These are phyloP conservation scores for Xylaria telfairii DNA, from an alignment of 495 filamentous ascomycete species.

Conservation along the genomic window DNA sequence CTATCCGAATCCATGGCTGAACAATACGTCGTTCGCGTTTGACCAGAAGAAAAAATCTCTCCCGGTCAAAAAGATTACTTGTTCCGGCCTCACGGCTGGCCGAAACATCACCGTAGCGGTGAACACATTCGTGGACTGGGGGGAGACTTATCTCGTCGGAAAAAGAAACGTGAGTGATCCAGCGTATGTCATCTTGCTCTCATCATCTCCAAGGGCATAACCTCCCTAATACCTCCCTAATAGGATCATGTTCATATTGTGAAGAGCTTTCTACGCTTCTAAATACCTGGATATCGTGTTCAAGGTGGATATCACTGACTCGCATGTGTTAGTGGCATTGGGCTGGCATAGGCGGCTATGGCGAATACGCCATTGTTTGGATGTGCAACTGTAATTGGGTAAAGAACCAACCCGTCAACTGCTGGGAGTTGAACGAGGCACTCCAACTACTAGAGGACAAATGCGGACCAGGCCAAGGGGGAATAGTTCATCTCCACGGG, in stretches of 20 bases:
- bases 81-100: background rate
- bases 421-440: background rate
- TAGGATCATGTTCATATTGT: background rate
- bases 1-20: background rate
- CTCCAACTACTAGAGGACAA: background rate
- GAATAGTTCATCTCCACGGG: background rate
- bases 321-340: background rate
- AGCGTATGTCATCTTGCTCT: background rate
- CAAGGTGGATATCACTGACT: background rate
- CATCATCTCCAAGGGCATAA: background rate
- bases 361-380: conserved; percentile 2
- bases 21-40: background rate
- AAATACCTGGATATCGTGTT: background rate
- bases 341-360: background rate
- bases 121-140: background rate
- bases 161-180: background rate
- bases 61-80: background rate
- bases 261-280: background rate
- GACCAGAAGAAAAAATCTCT: background rate
- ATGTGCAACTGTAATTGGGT: background rate
- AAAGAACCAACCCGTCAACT: background rate
- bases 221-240: background rate
- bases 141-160: background rate
- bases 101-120: background rate
- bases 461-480: background rate